A percentile compares a stretch with the other conserved stretches of the same genome.
Conservation (phyloP, 306 rosid genomes). For the Dalbergia cochinchinensis region DNA sequence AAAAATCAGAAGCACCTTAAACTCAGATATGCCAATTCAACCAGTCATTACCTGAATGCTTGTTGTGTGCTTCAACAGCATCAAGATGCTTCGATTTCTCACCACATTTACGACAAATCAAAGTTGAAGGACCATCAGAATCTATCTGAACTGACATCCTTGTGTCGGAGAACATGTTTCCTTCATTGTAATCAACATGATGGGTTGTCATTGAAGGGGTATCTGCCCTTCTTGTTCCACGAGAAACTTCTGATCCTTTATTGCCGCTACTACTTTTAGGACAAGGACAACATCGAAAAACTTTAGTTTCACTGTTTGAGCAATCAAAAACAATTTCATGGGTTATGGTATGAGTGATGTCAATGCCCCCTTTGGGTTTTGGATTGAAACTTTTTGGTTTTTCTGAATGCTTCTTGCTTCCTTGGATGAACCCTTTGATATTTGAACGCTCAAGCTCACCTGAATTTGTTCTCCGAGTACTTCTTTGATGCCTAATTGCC, state of each 20-base stretch:
- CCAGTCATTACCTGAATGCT: conserved; percentile 58
- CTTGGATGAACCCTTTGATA: conserved; percentile 46
- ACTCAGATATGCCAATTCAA: background rate
- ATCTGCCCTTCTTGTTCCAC: conserved; percentile 21
- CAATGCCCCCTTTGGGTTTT: conserved; percentile 27
- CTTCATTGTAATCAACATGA: conserved; percentile 40
- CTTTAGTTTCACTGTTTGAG: conserved; percentile 25
- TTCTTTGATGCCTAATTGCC: conserved; percentile 24
- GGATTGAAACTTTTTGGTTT: conserved; percentile 42
- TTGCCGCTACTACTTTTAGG: conserved; percentile 17
- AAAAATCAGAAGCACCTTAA: conserved; percentile 8
- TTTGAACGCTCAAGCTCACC: conserved; percentile 34
- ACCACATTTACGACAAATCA: conserved; percentile 55
- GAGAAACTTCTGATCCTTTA: conserved; percentile 34
- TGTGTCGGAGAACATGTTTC: conserved; percentile 25
- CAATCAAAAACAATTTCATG: conserved; percentile 40
- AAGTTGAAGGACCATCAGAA: conserved; percentile 26
- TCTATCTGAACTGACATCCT: conserved; percentile 40
- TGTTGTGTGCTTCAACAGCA: conserved; percentile 53
- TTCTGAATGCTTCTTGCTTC: conserved; percentile 49
- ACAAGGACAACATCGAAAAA: conserved; percentile 37
- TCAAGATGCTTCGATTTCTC: conserved; percentile 42
- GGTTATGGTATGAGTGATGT: conserved; percentile 42
- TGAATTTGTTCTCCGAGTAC: conserved; percentile 38
- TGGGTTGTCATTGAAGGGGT: conserved; percentile 26